Percentiles rank a stretch among this genome's conserved stretches.
These are phyloP conservation scores for Xylaria sp. DNA, from an alignment of 495 filamentous ascomycete species.

Conservation along the genomic window DNA sequence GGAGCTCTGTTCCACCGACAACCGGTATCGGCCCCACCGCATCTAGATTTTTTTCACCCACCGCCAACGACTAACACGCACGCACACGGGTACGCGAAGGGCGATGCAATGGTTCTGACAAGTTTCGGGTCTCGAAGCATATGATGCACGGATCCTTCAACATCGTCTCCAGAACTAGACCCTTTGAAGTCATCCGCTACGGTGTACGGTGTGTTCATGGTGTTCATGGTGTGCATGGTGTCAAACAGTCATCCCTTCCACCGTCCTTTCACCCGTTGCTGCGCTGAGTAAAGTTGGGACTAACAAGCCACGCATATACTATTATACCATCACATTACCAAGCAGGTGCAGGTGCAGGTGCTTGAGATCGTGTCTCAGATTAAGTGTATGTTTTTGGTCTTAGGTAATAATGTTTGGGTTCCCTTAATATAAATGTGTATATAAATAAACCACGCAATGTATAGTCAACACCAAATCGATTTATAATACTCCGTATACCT, in stretches of 20 bases:
- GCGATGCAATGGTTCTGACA: background rate
- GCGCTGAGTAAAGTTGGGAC: background rate
- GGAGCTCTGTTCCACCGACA: background rate
- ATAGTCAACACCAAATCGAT: background rate
- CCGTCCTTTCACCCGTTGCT: background rate
- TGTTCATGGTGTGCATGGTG: too few relatives aligned
- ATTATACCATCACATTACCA: background rate
- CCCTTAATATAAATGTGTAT: too few relatives aligned
- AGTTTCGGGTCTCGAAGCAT: background rate
- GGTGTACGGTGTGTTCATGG: too few relatives aligned
- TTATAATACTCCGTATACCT: too few relatives aligned
- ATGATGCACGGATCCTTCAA: background rate
- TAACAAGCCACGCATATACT: too few relatives aligned
- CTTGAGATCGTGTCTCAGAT: too few relatives aligned
- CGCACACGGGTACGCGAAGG: background rate
- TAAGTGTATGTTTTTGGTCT: too few relatives aligned
- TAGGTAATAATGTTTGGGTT: too few relatives aligned
- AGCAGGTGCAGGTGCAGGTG: background rate
- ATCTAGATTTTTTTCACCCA: background rate
- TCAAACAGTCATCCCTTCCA: background rate
- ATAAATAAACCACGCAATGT: background rate
- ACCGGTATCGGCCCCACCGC: conserved; percentile 21
- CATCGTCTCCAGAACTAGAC: background rate
- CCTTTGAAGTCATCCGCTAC: background rate
- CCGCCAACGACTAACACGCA: background rate